Conservation (phyloP, 495 filamentous ascomycete species). For the Penicillium tannophilum region DNA sequence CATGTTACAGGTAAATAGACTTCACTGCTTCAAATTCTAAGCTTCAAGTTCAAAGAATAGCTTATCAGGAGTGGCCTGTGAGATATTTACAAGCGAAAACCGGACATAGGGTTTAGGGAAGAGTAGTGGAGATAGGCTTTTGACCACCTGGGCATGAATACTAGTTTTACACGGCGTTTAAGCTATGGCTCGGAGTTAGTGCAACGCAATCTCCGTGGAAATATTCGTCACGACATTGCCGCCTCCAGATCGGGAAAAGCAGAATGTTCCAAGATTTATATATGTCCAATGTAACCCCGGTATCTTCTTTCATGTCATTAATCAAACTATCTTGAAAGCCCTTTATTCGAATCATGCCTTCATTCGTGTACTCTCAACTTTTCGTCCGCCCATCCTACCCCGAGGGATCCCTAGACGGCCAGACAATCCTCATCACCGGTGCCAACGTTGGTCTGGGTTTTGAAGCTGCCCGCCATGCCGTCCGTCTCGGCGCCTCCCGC, state of each 20-base stretch:
- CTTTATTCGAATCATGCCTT: background rate
- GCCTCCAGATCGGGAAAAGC: too few relatives aligned
- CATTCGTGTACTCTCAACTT: slow-evolving; percentile 50
- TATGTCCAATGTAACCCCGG: background rate
- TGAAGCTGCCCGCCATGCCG: slow-evolving; percentile 50
- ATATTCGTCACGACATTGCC: background rate
- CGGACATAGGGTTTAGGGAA: background rate
- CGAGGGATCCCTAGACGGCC: slow-evolving; percentile 34
- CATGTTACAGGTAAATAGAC: background rate
- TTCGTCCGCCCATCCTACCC: slow-evolving; percentile 41
- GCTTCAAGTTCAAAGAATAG: too few relatives aligned
- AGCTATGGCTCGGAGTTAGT: background rate
- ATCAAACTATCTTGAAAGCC: background rate
- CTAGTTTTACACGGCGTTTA: background rate
- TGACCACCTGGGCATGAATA: too few relatives aligned
- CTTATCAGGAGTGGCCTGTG: background rate
- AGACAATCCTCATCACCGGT: slow-evolving; percentile 56
- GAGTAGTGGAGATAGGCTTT: background rate
- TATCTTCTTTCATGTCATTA: too few relatives aligned
- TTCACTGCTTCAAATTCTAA: background rate
- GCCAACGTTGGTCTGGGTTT: slow-evolving; percentile 56
- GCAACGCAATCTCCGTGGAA: background rate
- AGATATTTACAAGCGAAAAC: background rate
- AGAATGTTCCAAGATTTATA: too few relatives aligned
- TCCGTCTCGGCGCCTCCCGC: slow-evolving; percentile 43